These are phyloP conservation scores for Zea mays DNA, from an alignment of 176 grass and related monocot genomes.

Conservation along the genomic window DNA sequence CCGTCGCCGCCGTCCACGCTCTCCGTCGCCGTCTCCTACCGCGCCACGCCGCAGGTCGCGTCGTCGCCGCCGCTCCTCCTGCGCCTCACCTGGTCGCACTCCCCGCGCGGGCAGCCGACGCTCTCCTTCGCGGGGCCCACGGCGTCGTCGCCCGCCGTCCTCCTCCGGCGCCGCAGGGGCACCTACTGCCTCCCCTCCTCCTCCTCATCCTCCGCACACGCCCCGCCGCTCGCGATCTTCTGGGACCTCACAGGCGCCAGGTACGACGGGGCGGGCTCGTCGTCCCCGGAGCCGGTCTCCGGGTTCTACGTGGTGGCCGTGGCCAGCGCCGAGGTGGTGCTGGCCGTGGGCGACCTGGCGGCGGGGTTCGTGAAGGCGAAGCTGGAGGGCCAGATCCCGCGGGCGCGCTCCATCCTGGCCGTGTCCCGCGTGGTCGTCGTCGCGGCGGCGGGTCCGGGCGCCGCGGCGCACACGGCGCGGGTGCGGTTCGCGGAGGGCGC, in stretches of 20 bases:
- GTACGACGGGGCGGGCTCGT: slow-evolving; percentile 30
- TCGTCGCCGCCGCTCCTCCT: slow-evolving; percentile 40
- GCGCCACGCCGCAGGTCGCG: not conserved
- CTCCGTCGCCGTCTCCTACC: slow-evolving; percentile 55
- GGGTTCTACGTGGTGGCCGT: slow-evolving; percentile 75
- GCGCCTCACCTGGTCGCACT: slow-evolving; percentile 57
- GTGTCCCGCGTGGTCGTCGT: slow-evolving; percentile 51
- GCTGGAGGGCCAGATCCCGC: slow-evolving; percentile 54
- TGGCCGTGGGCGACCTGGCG: slow-evolving; percentile 67
- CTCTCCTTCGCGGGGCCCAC: slow-evolving; percentile 45
- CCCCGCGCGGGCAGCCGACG: slow-evolving; percentile 28
- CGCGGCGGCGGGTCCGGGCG: not conserved
- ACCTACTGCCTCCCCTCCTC: slow-evolving; percentile 21
- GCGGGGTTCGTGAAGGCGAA: slow-evolving; percentile 56
- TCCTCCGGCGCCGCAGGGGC: slow-evolving; percentile 62
- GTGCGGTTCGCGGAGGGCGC: slow-evolving; percentile 64
- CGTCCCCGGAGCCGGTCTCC: slow-evolving; percentile 51
- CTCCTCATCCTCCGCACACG: not conserved
- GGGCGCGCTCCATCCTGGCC: slow-evolving; percentile 35
- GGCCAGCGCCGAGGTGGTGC: slow-evolving; percentile 60
- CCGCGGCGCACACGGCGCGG: slow-evolving; percentile 41
- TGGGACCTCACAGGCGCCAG: slow-evolving; percentile 75
- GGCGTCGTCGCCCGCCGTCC: slow-evolving; percentile 33
- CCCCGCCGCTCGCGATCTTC: slow-evolving; percentile 48
- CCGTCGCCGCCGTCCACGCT: slow-evolving; percentile 32